phyloP scores from a whole-genome alignment of 768 basidiomycete genomes.

The Auriculariales sp. region DNA sequence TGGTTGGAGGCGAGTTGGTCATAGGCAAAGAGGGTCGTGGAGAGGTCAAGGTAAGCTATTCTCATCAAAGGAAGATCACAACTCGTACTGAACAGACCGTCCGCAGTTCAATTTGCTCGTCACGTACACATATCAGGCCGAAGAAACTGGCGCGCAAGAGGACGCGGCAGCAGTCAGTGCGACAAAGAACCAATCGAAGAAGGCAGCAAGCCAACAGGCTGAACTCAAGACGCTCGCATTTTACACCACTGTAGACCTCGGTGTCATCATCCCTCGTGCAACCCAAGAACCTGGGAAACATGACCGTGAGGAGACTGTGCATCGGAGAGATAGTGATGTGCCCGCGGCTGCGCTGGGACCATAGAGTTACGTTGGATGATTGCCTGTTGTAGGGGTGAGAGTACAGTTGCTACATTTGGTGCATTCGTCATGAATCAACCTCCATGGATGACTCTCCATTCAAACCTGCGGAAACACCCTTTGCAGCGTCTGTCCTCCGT shows the following conservation, averaged over 20 bases:
- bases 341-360: too few relatives aligned
- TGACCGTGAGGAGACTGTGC: too few relatives aligned
- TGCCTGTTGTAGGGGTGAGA: too few relatives aligned
- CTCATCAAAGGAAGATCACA: too few relatives aligned
- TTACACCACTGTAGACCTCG: slow-evolving; percentile 72
- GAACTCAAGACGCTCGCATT: slow-evolving; percentile 85
- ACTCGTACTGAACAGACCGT: not conserved
- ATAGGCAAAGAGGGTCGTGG: slow-evolving; percentile 69
- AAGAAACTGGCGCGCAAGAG: slow-evolving; percentile 61
- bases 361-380: too few relatives aligned
- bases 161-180: slow-evolving; percentile 35
- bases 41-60: slow-evolving; percentile 53
- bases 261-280: slow-evolving; percentile 47
- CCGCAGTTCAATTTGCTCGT: slow-evolving; percentile 85
- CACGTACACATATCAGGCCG: slow-evolving; percentile 85
- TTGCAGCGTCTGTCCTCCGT: too few relatives aligned
- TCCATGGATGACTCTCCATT: too few relatives aligned
- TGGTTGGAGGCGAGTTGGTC: slow-evolving; percentile 79
- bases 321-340: too few relatives aligned
- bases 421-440: too few relatives aligned
- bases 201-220: slow-evolving; percentile 18
- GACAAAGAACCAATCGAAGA: slow-evolving; percentile 23
- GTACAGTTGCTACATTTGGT: too few relatives aligned
- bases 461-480: too few relatives aligned
- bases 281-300: too few relatives aligned